These are phyloP conservation scores for Cyclospora cayetanensis DNA, from an alignment of 169 alveolate genomes.

Conservation along the genomic window DNA sequence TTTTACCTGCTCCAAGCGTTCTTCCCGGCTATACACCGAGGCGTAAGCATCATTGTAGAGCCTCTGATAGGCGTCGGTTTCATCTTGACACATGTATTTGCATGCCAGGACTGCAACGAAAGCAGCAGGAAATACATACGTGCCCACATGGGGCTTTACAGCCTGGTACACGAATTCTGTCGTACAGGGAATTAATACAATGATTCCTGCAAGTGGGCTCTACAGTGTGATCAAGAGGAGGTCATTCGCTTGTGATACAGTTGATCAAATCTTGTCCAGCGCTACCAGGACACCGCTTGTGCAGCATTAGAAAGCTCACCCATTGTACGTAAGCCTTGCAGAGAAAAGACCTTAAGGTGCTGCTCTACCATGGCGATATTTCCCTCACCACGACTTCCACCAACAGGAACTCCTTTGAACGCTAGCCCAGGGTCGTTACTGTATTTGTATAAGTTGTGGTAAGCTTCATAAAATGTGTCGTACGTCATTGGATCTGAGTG, in stretches of 20 bases:
- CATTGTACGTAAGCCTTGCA: slow-evolving; percentile 66
- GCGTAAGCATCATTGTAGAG: slow-evolving; percentile 62
- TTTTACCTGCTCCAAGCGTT: slow-evolving; percentile 75
- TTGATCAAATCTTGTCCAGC: too few species aligned
- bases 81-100: slow-evolving; percentile 57
- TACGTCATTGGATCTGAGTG: background rate
- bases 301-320: background rate
- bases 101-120: slow-evolving; percentile 24
- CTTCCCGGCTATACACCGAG: slow-evolving; percentile 81
- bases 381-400: background rate
- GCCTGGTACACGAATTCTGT: too few species aligned
- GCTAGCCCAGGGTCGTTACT: background rate
- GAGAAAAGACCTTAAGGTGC: slow-evolving; percentile 61
- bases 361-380: slow-evolving; percentile 44
- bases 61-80: slow-evolving; percentile 61
- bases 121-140: background rate
- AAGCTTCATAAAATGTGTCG: background rate
- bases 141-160: too few species aligned
- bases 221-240: too few species aligned
- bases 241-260: too few species aligned
- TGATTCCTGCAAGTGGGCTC: too few species aligned
- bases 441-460: background rate
- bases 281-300: too few species aligned
- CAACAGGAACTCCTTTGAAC: background rate
- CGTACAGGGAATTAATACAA: too few species aligned